Evolutionary conservation across 192 early-diverging fungal species (phyloP), one percentile per base, ranked within the genome.

Genomic region (Mortierella alpina): DNA sequence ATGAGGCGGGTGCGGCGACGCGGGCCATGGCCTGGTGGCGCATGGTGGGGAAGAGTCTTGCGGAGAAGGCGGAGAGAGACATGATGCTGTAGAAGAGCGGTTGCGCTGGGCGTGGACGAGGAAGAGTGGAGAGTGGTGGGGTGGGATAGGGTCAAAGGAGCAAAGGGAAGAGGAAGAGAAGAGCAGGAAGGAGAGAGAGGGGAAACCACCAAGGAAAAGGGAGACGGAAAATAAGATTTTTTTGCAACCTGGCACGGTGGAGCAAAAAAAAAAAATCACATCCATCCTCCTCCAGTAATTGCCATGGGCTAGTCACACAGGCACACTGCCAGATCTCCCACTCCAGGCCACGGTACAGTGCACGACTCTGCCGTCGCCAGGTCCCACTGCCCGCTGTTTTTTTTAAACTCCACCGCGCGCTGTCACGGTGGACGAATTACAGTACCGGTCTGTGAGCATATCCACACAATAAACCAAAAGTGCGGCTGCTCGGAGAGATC

Each of bases 1-100:
- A 54, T 20, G 76, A 60, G n/a, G 84, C 22, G 63, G 82, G 75
- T 22, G 68, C 63, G 61, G 75, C 75, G 66, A 77, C 53, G 42
- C 68, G 62, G 61, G 82, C 61, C 57, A 70, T 51, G 63, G 63
- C 75, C 68, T 70, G 75, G 44, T 52, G 48, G 63, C 67, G 75
- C 59, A 70, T 78, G 75, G 68, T 70, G 47, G 68, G 68, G 75
- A 78, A 78, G 63, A 70, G 68, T 63, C 67, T 63, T 48, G 75
- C 48, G 49, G 67, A 70, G 51, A 78, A 46, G 54, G 67, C 62
- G 31, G 67, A 70, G 68, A 78, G 68, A 65, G 68, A 70, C 68
- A 78, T 70, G 31, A 9, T 50, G 62, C n/a, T 53, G 64, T 52
- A 46, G 23, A 13, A 1, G 11, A 48, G 66, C 15, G 45, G 66